phyloP scores from a whole-genome alignment of 306 rosid genomes.

The Nissolia schottii region DNA sequence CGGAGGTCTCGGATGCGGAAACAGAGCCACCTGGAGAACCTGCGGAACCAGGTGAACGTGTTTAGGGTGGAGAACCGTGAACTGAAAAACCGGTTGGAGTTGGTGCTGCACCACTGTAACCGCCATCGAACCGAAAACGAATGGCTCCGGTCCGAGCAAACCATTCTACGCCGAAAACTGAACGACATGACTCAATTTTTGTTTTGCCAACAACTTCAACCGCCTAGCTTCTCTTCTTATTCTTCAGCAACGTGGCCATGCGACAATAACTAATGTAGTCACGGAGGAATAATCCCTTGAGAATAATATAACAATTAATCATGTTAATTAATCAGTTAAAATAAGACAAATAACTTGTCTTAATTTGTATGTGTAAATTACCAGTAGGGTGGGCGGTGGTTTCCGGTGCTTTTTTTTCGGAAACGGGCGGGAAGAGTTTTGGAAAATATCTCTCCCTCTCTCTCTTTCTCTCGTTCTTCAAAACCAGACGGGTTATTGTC shows the following conservation, averaged over 20 bases:
- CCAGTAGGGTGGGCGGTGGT: constrained; percentile 35
- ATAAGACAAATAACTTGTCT: constrained; percentile 25
- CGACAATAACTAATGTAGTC: constrained; percentile 33
- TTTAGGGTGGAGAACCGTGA: constrained; percentile 65
- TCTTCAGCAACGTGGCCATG: constrained; percentile 54
- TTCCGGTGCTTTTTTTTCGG: constrained; percentile 27
- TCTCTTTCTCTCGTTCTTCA: neutral
- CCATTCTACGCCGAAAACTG: constrained; percentile 48
- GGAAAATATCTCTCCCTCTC: constrained; percentile 20
- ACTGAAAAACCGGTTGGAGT: constrained; percentile 51
- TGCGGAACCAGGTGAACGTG: constrained; percentile 68
- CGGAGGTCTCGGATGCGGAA: constrained; percentile 89
- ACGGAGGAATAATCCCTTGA: constrained; percentile 36
- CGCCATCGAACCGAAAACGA: constrained; percentile 50
- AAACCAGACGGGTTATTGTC: constrained; percentile 28
- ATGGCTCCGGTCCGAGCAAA: constrained; percentile 51
- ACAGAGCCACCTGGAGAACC: constrained; percentile 77
- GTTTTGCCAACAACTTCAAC: constrained; percentile 52
- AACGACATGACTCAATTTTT: constrained; percentile 43
- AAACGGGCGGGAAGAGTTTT: constrained; percentile 37
- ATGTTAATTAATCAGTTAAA: constrained; percentile 30
- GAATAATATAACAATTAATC: constrained; percentile 34
- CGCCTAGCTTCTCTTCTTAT: constrained; percentile 27
- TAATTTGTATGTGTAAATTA: constrained; percentile 15
- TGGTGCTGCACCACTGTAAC: constrained; percentile 33